phyloP scores from a whole-genome alignment of 495 filamentous ascomycete species.

The Lasiosphaeria ovina region DNA sequence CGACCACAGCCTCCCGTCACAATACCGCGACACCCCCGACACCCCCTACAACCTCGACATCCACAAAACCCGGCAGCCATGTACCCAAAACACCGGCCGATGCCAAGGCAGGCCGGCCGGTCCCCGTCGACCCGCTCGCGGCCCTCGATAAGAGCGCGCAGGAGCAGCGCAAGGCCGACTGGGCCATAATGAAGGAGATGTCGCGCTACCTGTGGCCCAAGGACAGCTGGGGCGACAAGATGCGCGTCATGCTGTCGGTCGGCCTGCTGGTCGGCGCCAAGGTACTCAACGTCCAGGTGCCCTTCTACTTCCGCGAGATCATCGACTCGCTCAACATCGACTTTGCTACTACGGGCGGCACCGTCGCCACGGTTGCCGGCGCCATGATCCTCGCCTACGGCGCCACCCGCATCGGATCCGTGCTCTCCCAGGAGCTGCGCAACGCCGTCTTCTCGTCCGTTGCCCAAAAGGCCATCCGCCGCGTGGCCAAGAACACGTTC shows the following conservation, averaged over 20 bases:
- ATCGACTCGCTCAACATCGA: constrained; percentile 97
- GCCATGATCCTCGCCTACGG: constrained; percentile 93
- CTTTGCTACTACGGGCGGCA: constrained; percentile 76
- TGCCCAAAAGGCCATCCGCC: constrained; percentile 91
- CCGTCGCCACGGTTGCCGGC: constrained; percentile 83
- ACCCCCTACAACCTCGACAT: too few relatives aligned
- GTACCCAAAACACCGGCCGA: constrained; percentile 5
- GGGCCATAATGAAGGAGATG: constrained; percentile 99
- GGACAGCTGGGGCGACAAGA: constrained; percentile 75
- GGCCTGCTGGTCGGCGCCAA: constrained; percentile 85
- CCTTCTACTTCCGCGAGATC: constrained; percentile 98
- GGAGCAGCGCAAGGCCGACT: constrained; percentile 93
- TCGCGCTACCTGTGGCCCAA: constrained; percentile 96
- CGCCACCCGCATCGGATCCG: constrained; percentile 78
- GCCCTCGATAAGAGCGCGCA: constrained; percentile 58
- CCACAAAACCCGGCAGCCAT: constrained; percentile 7
- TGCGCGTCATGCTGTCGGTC: constrained; percentile 78
- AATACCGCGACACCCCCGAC: constrained; percentile 3
- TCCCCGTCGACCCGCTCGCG: constrained; percentile 28
- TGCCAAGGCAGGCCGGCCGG: constrained; percentile 2
- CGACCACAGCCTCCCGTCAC: constrained; percentile 18
- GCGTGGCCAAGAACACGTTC: constrained; percentile 88
- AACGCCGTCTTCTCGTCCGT: constrained; percentile 97
- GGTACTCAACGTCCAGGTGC: constrained; percentile 93
- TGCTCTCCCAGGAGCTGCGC: constrained; percentile 83